A percentile compares a stretch with the other conserved stretches of the same genome.
Conservation (phyloP, 108 stramenopile species). For the Skeletonema menzelii region DNA sequence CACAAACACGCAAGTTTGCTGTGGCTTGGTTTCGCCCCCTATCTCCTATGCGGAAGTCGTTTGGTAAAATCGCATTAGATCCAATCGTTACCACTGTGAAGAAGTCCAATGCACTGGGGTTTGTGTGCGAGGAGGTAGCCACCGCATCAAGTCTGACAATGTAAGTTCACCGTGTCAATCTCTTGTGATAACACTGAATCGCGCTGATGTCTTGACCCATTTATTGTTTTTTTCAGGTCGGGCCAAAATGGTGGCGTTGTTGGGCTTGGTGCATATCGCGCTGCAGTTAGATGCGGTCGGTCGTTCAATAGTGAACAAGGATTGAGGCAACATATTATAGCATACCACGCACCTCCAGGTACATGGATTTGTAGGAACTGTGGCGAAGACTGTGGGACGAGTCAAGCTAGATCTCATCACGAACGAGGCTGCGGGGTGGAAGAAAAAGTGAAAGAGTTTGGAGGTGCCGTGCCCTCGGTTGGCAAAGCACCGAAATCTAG, state of each 20-base stretch:
- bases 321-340: slow-evolving; percentile 74
- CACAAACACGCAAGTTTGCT: slow-evolving; percentile 58
- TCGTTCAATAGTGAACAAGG: slow-evolving; percentile 82
- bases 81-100: slow-evolving; percentile 64
- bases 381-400: slow-evolving; percentile 79
- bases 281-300: slow-evolving; percentile 73
- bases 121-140: slow-evolving; percentile 78
- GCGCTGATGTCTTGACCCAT: not conserved
- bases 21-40: slow-evolving; percentile 63
- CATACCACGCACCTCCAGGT: slow-evolving; percentile 82
- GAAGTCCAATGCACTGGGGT: slow-evolving; percentile 52
- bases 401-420: slow-evolving; percentile 80
- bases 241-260: slow-evolving; percentile 71
- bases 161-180: not conserved
- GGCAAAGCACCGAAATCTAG: slow-evolving; percentile 32
- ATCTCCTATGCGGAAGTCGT: slow-evolving; percentile 73
- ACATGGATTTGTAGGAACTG: slow-evolving; percentile 88
- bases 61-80: slow-evolving; percentile 55
- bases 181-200: not conserved
- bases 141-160: slow-evolving; percentile 74
- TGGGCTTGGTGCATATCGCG: slow-evolving; percentile 69
- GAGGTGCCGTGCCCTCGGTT: slow-evolving; percentile 32
- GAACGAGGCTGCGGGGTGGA: slow-evolving; percentile 71
- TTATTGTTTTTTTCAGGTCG: slow-evolving; percentile 7
- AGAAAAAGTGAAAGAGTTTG: slow-evolving; percentile 11